Conservation (phyloP, 768 basidiomycete species). For the Dacryopinax spathularia region DNA sequence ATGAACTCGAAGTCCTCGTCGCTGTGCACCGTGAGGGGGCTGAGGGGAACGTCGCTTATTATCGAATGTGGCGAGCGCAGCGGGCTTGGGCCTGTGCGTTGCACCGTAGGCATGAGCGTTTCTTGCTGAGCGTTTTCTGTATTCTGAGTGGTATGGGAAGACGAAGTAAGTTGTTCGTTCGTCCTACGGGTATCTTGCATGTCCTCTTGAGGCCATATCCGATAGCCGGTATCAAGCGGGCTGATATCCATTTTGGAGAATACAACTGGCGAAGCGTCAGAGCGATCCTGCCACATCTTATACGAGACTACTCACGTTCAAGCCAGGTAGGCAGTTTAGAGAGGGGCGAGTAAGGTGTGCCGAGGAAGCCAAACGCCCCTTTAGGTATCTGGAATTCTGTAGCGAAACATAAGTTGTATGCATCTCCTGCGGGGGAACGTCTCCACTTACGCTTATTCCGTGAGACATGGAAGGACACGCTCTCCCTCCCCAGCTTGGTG, state of each 20-base stretch:
- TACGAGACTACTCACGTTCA: neutral
- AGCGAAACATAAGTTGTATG: too few relatives aligned
- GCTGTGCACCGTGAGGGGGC: neutral
- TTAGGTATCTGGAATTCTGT: neutral
- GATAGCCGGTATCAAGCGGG: neutral
- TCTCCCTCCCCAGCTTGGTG: neutral
- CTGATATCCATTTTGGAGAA: neutral
- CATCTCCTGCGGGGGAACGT: too few relatives aligned
- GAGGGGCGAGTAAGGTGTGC: neutral
- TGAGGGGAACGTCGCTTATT: neutral
- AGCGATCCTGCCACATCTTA: neutral
- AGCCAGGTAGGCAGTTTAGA: neutral
- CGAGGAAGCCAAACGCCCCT: neutral
- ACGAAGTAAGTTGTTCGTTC: neutral
- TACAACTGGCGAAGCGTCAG: neutral
- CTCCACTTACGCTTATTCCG: neutral
- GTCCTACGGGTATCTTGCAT: neutral
- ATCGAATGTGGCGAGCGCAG: neutral
- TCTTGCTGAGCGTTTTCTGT: too few relatives aligned
- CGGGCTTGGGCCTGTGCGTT: neutral
- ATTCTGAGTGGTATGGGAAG: neutral
- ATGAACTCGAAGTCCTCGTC: neutral
- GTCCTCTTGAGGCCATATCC: constrained; percentile 1
- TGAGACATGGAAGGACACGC: neutral
- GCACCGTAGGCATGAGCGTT: too few relatives aligned